These are phyloP conservation scores for Binderoboletus segoi DNA, from an alignment of 1,284 basidiomycete species.

Conservation along the genomic window DNA sequence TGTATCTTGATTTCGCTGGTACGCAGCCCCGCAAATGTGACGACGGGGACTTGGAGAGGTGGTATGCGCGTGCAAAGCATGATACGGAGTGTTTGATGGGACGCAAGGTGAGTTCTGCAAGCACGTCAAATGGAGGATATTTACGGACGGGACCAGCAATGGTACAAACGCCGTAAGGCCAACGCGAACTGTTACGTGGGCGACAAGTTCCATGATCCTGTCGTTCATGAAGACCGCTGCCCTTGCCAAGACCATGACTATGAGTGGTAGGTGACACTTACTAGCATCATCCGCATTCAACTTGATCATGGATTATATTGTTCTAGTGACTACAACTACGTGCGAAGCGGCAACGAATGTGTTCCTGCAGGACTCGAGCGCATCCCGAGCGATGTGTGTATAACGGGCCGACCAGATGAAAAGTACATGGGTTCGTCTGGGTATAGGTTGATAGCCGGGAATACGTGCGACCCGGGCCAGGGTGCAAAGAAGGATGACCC, in stretches of 20 bases:
- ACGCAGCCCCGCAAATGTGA: slow-evolving; percentile 73
- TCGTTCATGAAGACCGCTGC: slow-evolving; percentile 82
- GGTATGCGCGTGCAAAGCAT: slow-evolving; percentile 75
- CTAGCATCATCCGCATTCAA: neutral
- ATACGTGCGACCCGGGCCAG: slow-evolving; percentile 76
- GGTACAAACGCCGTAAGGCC: slow-evolving; percentile 85
- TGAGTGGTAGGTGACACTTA: slow-evolving; percentile 72
- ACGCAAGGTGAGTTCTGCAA: slow-evolving; percentile 67
- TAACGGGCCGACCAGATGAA: slow-evolving; percentile 50
- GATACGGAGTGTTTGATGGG: slow-evolving; percentile 91
- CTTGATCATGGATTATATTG: neutral
- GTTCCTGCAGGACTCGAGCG: slow-evolving; percentile 83
- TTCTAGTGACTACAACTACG: slow-evolving; percentile 84
- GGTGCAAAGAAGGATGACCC: slow-evolving; percentile 72
- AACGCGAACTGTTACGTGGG: slow-evolving; percentile 92
- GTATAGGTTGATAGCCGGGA: slow-evolving; percentile 90
- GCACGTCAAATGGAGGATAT: neutral
- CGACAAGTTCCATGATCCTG: slow-evolving; percentile 86
- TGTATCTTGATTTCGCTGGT: slow-evolving; percentile 85
- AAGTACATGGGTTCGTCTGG: slow-evolving; percentile 89
- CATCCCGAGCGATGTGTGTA: slow-evolving; percentile 80
- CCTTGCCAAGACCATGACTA: slow-evolving; percentile 86
- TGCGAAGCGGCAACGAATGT: slow-evolving; percentile 74
- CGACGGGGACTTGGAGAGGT: slow-evolving; percentile 81
- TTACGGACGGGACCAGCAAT: slow-evolving; percentile 71